phyloP scores from a whole-genome alignment of 306 rosid species.

The Prunus kanzakura region DNA sequence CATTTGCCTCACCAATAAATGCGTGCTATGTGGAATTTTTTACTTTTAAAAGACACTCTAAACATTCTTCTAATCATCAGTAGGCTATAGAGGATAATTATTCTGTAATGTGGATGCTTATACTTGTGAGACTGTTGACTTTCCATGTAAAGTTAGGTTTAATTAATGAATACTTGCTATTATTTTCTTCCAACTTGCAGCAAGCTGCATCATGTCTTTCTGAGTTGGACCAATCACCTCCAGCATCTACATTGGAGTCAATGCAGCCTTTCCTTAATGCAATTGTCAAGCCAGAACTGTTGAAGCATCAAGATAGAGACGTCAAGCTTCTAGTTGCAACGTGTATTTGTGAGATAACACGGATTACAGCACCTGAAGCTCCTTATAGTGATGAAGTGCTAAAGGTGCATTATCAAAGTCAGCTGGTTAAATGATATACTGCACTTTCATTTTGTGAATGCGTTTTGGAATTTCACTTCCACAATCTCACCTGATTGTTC shows the following conservation, averaged over 20 bases:
- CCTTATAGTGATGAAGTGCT: conserved; percentile 88
- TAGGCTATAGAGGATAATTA: neutral
- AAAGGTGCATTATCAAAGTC: conserved; percentile 48
- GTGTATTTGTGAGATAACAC: conserved; percentile 91
- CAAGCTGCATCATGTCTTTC: conserved; percentile 84
- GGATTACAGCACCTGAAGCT: conserved; percentile 98
- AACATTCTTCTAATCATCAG: neutral
- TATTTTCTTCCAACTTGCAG: conserved; percentile 50
- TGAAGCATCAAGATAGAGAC: conserved; percentile 92
- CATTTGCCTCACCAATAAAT: neutral
- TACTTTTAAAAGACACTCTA: neutral
- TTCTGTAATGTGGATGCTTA: neutral
- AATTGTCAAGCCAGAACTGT: conserved; percentile 78
- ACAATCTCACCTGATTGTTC: conserved; percentile 27
- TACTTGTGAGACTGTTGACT: neutral
- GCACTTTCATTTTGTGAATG: neutral
- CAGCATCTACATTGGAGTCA: conserved; percentile 63
- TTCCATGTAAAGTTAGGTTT: neutral
- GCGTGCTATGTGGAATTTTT: neutral
- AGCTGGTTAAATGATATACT: conserved; percentile 20
- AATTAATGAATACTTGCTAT: neutral
- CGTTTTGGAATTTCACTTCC: conserved; percentile 11
- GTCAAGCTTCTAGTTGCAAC: conserved; percentile 96
- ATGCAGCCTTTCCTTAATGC: conserved; percentile 83
- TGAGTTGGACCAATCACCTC: conserved; percentile 92